These are phyloP conservation scores for Xylaria cubensis DNA, from an alignment of 495 filamentous ascomycete species.

Conservation along the genomic window DNA sequence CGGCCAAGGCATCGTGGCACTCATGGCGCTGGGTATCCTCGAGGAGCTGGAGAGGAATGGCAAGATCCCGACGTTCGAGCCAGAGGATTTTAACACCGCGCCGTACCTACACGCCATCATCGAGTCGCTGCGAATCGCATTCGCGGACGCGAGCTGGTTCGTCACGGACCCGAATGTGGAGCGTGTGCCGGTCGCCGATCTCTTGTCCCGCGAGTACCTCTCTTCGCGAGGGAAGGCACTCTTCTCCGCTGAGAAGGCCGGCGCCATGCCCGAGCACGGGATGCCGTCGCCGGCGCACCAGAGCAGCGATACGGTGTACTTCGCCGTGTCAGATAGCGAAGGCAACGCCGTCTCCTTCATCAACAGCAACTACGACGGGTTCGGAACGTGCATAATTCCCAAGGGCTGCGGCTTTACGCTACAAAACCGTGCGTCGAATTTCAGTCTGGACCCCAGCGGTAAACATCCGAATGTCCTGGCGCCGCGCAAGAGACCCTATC, in stretches of 20 bases:
- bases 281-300: slow-evolving; percentile 56
- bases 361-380: slow-evolving; percentile 91
- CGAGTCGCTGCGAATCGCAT: slow-evolving; percentile 88
- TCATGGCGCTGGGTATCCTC: slow-evolving; percentile 92
- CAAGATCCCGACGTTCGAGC: slow-evolving; percentile 71
- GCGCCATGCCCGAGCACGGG: slow-evolving; percentile 56
- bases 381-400: slow-evolving; percentile 89
- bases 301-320: slow-evolving; percentile 92
- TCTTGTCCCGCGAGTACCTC: slow-evolving; percentile 62
- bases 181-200: slow-evolving; percentile 66
- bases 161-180: slow-evolving; percentile 79
- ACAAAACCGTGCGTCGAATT: slow-evolving; percentile 92
- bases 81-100: slow-evolving; percentile 76
- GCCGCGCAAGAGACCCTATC: slow-evolving; percentile 89
- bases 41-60: slow-evolving; percentile 78
- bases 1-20: slow-evolving; percentile 92
- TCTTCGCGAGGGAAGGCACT: slow-evolving; percentile 43
- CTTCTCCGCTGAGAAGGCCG: slow-evolving; percentile 43
- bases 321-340: slow-evolving; percentile 75
- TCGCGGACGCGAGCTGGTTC: slow-evolving; percentile 90
- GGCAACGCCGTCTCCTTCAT: slow-evolving; percentile 97
- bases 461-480: slow-evolving; percentile 80
- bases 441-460: slow-evolving; percentile 61
- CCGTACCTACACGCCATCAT: slow-evolving; percentile 88
- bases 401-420: slow-evolving; percentile 85